Evolutionary conservation across 1,284 basidiomycete species (phyloP), one percentile per base, ranked within the genome.

Genomic region (Cutaneotrichosporon mucoides): DNA sequence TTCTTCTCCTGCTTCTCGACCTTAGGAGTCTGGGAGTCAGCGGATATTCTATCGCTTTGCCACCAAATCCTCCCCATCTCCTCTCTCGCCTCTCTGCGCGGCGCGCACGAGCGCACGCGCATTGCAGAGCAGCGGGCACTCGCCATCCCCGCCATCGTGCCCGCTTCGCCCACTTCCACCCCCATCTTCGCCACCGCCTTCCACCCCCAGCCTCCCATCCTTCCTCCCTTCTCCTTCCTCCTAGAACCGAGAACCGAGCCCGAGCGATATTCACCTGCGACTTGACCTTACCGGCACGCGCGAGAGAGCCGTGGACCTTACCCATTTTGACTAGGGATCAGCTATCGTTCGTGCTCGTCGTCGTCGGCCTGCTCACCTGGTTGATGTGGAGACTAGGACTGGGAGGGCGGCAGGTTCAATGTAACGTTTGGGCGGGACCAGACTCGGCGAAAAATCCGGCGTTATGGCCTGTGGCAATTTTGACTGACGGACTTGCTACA

Each of bases 261-360:
- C 44, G 24, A 53, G 6, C 41, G 50, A 57, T 57, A 70, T 70
- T 68, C 66, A 76, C 75, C 82, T 96, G 92, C 73, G 89, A 91
- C 84, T 92, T 96, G 86, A 98, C 94, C 88, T 98, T 97, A 82
- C 93, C 94, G 81, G 93, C 94, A 87, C 95, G 94, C 82, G 94
- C 94, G 83, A 98, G 92, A 79, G 94, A 97, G 82, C 95, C 94
- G 90, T 98, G 94, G 83, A 97, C 95, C 78, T 83, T 82, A 75
- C 82, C 82, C 82, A 82, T 83, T 53, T 61, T 77, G 76, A 62
- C 66, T 73, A 56, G 7, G 53, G 33, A 35, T 57, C 37, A 55
- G 60, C 47, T 12, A 12, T n/a, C 5, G 38, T 9, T 46, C 24
- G 41, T 47, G 37, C 52, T 15, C 43, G 58, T 43, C 52, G 52